Conservation (phyloP, 2,329 filamentous ascomycete genomes). For the Colletotrichum melonis region DNA sequence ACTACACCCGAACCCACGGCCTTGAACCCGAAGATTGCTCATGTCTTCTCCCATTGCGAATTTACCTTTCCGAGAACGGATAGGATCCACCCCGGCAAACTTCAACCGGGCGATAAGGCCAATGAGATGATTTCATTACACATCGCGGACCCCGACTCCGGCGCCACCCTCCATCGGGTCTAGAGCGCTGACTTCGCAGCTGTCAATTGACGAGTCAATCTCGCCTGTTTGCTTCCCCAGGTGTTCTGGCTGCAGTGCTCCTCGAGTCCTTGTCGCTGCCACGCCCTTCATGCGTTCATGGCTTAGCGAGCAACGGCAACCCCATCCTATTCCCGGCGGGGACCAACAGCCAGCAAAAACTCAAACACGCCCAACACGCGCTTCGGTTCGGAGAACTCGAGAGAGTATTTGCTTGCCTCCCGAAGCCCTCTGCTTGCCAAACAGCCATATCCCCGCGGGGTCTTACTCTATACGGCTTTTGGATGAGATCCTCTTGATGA, state of each 20-base stretch:
- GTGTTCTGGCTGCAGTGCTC: constrained; percentile 4
- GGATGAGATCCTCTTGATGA: not conserved
- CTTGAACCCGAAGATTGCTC: not conserved
- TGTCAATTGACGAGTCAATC: not conserved
- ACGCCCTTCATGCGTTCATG: not conserved
- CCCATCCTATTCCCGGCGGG: not conserved
- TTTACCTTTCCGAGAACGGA: not conserved
- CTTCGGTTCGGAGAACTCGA: not conserved
- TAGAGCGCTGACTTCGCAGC: not conserved
- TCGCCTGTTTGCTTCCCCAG: not conserved
- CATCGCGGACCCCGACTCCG: not conserved
- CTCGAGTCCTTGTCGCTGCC: not conserved
- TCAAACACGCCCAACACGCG: not conserved
- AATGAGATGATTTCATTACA: constrained; percentile 24
- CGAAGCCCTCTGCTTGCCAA: no score
- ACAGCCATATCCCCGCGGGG: not conserved
- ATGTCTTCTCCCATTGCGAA: not conserved
- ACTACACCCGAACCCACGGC: not conserved
- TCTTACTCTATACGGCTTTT: not conserved
- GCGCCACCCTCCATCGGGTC: not conserved
- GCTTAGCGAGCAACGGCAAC: not conserved
- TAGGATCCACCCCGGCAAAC: not conserved
- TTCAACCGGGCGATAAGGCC: not conserved
- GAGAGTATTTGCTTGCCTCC: not conserved
- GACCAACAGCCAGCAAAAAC: not conserved